phyloP scores from a whole-genome alignment of 441 rosid genomes.

The Pelargonium hybrid region DNA sequence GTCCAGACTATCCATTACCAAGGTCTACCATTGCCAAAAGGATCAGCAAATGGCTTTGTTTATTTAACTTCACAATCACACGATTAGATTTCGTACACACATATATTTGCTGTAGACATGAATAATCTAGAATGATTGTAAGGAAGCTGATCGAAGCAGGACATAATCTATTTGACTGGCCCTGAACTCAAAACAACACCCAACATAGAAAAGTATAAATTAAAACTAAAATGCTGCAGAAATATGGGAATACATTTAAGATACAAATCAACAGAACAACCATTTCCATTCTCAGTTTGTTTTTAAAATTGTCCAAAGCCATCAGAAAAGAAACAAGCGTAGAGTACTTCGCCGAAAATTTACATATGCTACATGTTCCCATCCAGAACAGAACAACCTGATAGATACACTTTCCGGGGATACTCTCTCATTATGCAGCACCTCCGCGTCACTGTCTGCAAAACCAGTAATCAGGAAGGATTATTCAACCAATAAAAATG shows the following conservation, averaged over 20 bases:
- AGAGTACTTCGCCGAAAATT: neutral
- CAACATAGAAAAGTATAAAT: neutral
- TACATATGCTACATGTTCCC: neutral
- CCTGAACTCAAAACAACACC: neutral
- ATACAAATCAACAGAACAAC: no score
- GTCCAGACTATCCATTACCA: no score
- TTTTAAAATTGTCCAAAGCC: neutral
- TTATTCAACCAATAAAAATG: neutral
- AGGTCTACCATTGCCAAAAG: no score
- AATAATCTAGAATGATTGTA: neutral
- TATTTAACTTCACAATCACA: no score
- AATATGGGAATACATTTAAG: neutral
- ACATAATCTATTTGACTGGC: no score
- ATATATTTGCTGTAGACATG: neutral
- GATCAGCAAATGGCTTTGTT: no score
- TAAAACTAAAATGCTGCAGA: neutral
- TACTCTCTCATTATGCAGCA: neutral
- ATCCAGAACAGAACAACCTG: neutral
- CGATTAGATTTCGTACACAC: no score
- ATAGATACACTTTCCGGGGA: neutral
- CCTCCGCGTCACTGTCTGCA: neutral
- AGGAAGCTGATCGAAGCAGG: neutral
- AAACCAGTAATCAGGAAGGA: neutral
- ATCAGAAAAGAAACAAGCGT: neutral
- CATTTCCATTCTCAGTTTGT: neutral